A percentile compares a stretch with the other conserved stretches of the same genome.
Conservation (phyloP, 2,329 filamentous ascomycete genomes). For the Pseudomassariella vexata region DNA sequence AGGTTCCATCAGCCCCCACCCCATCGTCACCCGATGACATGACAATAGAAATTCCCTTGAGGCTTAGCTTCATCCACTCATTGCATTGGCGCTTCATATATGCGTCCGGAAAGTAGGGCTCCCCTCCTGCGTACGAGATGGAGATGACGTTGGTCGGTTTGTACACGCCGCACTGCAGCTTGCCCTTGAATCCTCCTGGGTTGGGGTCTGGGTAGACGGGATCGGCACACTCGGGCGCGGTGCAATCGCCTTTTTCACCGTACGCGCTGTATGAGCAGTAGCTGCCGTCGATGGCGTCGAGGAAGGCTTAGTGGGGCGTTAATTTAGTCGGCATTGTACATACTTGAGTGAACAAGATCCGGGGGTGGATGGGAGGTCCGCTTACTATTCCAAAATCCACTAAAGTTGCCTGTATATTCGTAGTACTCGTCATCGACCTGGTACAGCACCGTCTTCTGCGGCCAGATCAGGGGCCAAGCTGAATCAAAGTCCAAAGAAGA, state of each 20-base stretch:
- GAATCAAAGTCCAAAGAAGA: slow-evolving; percentile 33
- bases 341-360: too few species aligned
- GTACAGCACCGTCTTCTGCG: slow-evolving; percentile 27
- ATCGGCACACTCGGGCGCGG: slow-evolving; percentile 12
- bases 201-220: slow-evolving; percentile 37
- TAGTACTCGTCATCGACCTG: slow-evolving; percentile 34
- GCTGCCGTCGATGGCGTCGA: slow-evolving; percentile 14
- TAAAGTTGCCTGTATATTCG: slow-evolving; percentile 11
- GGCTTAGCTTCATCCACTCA: slow-evolving; percentile 43
- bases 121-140: slow-evolving; percentile 47
- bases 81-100: slow-evolving; percentile 44
- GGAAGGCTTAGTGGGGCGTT: slow-evolving; percentile 7
- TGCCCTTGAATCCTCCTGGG: slow-evolving; percentile 38
- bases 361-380: not conserved
- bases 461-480: slow-evolving; percentile 32
- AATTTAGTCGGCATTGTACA: too few species aligned
- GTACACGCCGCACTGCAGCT: slow-evolving; percentile 27
- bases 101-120: slow-evolving; percentile 39
- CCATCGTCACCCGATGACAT: slow-evolving; percentile 33
- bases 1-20: slow-evolving; percentile 22
- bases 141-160: slow-evolving; percentile 50
- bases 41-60: slow-evolving; percentile 38
- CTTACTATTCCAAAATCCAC: slow-evolving; percentile 4
- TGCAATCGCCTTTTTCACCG: slow-evolving; percentile 17
- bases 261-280: slow-evolving; percentile 17